phyloP scores from a whole-genome alignment of 768 basidiomycete species.

The Hypsizygus marmoreus region DNA sequence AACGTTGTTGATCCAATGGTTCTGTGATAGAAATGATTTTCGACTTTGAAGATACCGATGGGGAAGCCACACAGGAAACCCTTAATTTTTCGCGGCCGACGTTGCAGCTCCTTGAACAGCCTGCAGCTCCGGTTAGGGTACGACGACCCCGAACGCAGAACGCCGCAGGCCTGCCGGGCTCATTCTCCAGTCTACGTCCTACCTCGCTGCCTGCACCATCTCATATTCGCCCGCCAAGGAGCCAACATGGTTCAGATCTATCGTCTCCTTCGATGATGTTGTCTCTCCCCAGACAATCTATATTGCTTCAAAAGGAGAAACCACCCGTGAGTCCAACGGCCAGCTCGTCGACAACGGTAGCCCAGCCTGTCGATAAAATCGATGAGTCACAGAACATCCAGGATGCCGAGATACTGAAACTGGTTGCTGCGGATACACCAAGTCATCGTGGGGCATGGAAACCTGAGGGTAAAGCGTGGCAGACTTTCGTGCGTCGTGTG shows the following conservation, averaged over 20 bases:
- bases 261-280: conserved; percentile 35
- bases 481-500: conserved; percentile 50
- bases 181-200: conserved; percentile 63
- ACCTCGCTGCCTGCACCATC: conserved; percentile 70
- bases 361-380: conserved; percentile 4
- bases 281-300: conserved; percentile 27
- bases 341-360: conserved; percentile 10
- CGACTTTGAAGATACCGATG: conserved; percentile 67
- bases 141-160: conserved; percentile 33
- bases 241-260: conserved; percentile 39
- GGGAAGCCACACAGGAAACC: conserved; percentile 37
- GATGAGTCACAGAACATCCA: conserved; percentile 16
- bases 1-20: not conserved
- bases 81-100: conserved; percentile 30
- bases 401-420: conserved; percentile 55
- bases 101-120: conserved; percentile 46
- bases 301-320: conserved; percentile 6
- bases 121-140: conserved; percentile 31
- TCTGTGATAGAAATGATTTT: conserved; percentile 61
- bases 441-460: conserved; percentile 76
- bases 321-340: not conserved
- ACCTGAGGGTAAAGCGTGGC: conserved; percentile 64
- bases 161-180: conserved; percentile 49
- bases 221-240: conserved; percentile 48
- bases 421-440: conserved; percentile 70